Evolutionary conservation across 2,329 filamentous ascomycete species (phyloP), one percentile per base, ranked within the genome.

Genomic region (Lanzia echinophila): DNA sequence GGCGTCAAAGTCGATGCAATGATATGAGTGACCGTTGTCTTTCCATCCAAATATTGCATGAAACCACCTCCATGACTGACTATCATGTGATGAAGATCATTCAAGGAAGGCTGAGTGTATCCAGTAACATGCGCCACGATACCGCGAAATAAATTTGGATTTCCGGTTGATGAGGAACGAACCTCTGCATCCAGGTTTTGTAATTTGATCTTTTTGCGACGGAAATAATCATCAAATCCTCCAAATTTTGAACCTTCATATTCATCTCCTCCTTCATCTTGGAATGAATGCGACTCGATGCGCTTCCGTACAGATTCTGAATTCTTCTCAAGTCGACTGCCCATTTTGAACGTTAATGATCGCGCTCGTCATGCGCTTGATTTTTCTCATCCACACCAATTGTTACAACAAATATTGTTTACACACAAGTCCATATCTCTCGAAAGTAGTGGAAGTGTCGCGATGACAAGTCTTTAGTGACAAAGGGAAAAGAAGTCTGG

Each of bases 51-150:
- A 65, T 97, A 97, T 69, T 99, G 94, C 57, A 96, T 79, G 63
- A 96, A 97, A 0, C 87, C 88, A 32, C 91, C 95, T n/a, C 94
- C 94, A 79, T 97, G 84, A 62, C 87, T 82, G 17, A 99, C 92
- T 53, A 99, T 86, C 56, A 96, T 79, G 50, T 77, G 83, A 72
- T 96, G 92, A 17, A 99, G 79, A 76, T 96, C 83, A 62, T 90
- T 91, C 50, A 96, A 75, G 1, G 91, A 90, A 1, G 94, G 94
- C 64, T 97, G 92, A 0, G 94, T 99, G 68, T 97, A 99, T 47
- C 94, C 94, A 63, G 91, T 95, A 22, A 99, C 87, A 70, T 96
- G 89, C 10, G 86, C 90, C 12, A 96, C 90, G 8, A 97, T 79
- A 0, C 90, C 90, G 62, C 86, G 89, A 76, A 99, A 99, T 50